A percentile compares a stretch with the other conserved stretches of the same genome.
phyloP scores from a whole-genome alignment of 352 stramenopile genomes.

The Blastocystis sp. region DNA sequence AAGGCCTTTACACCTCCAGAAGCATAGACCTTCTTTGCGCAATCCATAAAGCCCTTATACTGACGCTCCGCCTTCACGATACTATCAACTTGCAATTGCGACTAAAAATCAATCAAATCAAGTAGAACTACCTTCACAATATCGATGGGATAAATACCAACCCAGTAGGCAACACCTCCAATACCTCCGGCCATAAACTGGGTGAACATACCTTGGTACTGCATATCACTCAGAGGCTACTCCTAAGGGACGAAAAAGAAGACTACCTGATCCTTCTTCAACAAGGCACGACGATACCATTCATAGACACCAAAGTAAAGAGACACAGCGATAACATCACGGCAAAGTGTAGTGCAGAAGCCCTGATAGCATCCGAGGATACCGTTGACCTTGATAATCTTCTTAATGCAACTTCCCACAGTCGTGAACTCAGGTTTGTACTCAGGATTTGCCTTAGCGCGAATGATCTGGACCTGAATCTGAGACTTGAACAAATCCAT shows the following conservation, averaged over 20 bases:
- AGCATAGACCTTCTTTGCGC: slow-evolving; percentile 50
- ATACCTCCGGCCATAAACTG: slow-evolving; percentile 62
- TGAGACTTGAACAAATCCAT: slow-evolving; percentile 63
- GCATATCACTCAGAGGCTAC: slow-evolving; percentile 55
- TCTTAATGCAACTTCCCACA: slow-evolving; percentile 8
- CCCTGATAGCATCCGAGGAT: slow-evolving; percentile 55
- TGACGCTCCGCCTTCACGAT: slow-evolving; percentile 55
- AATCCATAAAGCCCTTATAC: slow-evolving; percentile 62
- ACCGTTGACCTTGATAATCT: slow-evolving; percentile 55
- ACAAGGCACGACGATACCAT: slow-evolving; percentile 12
- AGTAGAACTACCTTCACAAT: slow-evolving; percentile 33
- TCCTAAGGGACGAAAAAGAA: not conserved
- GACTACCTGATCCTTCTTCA: slow-evolving; percentile 35
- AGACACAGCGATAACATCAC: slow-evolving; percentile 58
- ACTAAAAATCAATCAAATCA: not conserved
- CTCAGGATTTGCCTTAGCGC: slow-evolving; percentile 57
- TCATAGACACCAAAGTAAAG: slow-evolving; percentile 62
- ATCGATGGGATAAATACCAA: slow-evolving; percentile 59
- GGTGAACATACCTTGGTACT: slow-evolving; percentile 56
- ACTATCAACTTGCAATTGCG: slow-evolving; percentile 29
- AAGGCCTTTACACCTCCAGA: slow-evolving; percentile 55
- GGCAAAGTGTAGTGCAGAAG: slow-evolving; percentile 53
- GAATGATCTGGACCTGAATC: slow-evolving; percentile 58
- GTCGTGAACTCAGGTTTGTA: slow-evolving; percentile 60
- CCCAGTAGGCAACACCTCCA: slow-evolving; percentile 45